Evolutionary conservation across 177 flowering plant species (phyloP).

Genomic region (Tripterygium wilfordii): DNA sequence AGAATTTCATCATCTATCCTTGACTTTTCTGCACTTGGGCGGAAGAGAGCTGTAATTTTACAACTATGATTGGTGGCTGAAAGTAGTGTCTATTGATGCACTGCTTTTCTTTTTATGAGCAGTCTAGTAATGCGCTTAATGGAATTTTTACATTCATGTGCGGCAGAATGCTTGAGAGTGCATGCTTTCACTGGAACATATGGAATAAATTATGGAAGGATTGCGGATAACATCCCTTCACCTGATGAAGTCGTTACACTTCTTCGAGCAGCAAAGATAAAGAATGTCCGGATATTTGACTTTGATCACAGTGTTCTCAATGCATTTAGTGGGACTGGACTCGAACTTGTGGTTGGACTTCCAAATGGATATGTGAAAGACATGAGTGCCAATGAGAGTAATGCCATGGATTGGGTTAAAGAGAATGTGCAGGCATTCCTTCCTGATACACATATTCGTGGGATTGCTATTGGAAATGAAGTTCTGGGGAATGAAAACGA

Average conservation of each 20-base stretch:
- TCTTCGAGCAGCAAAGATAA: conserved; percentile 65
- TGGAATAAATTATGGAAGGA: conserved; percentile 83
- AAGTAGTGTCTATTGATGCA: too few relatives aligned
- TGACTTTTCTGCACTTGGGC: too few relatives aligned
- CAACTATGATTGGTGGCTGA: too few relatives aligned
- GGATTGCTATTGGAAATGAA: conserved; percentile 80
- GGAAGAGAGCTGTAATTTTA: too few relatives aligned
- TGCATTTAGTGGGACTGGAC: conserved; percentile 75
- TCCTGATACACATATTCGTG: conserved; percentile 51
- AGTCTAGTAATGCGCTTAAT: too few relatives aligned
- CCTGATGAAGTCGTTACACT: conserved; percentile 69
- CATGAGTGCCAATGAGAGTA: conserved; percentile 44
- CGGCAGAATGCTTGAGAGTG: too few relatives aligned
- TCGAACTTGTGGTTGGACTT: conserved; percentile 62
- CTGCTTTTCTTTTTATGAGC: too few relatives aligned
- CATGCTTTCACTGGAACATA: conserved; percentile 73
- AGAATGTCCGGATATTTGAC: conserved; percentile 74
- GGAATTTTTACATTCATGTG: too few relatives aligned
- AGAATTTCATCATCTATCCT: too few relatives aligned
- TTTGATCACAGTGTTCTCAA: conserved; percentile 70
- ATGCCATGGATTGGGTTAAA: conserved; percentile 64
- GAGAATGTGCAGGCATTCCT: conserved; percentile 60
- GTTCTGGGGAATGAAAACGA: conserved; percentile 46
- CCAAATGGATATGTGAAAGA: conserved; percentile 48
- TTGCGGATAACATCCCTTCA: conserved; percentile 79